Evolutionary conservation across 2,329 filamentous ascomycete species (phyloP).

Genomic region (Diplodia corticola): DNA sequence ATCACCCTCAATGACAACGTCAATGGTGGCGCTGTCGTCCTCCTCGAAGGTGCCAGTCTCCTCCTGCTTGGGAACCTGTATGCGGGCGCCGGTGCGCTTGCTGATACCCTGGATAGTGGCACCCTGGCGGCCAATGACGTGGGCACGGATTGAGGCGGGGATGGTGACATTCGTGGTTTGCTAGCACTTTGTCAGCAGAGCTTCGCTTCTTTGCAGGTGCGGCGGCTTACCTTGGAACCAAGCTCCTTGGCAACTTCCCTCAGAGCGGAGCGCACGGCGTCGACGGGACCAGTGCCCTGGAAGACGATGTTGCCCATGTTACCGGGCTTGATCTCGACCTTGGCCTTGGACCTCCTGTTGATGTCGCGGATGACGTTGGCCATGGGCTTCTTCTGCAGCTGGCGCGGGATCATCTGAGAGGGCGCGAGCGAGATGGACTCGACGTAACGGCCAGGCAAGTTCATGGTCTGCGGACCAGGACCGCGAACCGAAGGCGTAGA

Average conservation of each 20-base stretch:
- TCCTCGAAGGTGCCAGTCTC: conserved; percentile 69
- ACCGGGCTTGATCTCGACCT: conserved; percentile 74
- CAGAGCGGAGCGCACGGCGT: conserved; percentile 82
- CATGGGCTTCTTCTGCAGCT: conserved; percentile 80
- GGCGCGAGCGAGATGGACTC: conserved; percentile 74
- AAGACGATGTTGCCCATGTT: conserved; percentile 74
- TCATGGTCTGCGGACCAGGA: conserved; percentile 60
- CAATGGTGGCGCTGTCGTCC: conserved; percentile 73
- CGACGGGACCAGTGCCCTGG: conserved; percentile 79
- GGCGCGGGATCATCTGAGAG: conserved; percentile 72
- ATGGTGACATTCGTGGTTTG: conserved; percentile 74
- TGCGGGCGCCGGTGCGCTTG: conserved; percentile 83
- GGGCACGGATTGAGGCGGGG: conserved; percentile 77
- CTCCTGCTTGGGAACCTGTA: conserved; percentile 83
- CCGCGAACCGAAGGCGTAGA: conserved; percentile 44
- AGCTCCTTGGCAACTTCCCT: conserved; percentile 88
- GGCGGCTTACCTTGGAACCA: conserved; percentile 72
- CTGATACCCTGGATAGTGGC: conserved; percentile 87
- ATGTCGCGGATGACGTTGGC: conserved; percentile 86
- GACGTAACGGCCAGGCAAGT: conserved; percentile 78
- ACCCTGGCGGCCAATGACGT: conserved; percentile 92
- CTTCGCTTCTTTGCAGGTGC: too few species aligned
- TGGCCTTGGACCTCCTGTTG: conserved; percentile 87
- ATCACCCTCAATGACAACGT: conserved; percentile 89
- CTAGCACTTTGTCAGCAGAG: conserved; percentile 38